Base-by-base conservation (phyloP, 2,329 filamentous ascomycete species). In the Sporothrix brunneoviolacea region DNA sequence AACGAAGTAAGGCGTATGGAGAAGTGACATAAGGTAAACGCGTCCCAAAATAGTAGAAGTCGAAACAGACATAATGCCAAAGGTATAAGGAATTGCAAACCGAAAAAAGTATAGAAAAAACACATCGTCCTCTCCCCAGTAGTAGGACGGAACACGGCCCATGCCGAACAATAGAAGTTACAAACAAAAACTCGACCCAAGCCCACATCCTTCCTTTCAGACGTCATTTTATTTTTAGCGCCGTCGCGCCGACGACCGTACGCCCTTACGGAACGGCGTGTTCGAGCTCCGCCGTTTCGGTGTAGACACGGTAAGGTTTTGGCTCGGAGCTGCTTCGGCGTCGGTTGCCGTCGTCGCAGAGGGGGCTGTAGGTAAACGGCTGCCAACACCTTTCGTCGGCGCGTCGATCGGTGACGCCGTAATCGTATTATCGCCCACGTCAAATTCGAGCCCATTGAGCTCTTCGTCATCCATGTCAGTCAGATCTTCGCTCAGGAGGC, bases 401-500 rank as follows among this genome's bases (percentile, higher is more conserved):
- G 8, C n/a, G 38, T 18, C 56, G 16, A 53, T 53, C 4, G 60
- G 60, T n/a, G 69, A 69, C 4, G 69, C 69, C 9, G 66, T 70
- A 48, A 72, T 71, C 21, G 67, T 72, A 53, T 66, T 65, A 48
- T 76, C 71, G 56, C 76, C 74, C 27, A 80, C 70, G 56, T 79
- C 76, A 43, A 73, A 71, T 30, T 70, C 75, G 30, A 89, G 70
- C 30, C 85, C 88, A 60, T 87, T 83, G 52, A 95, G 73, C 68
- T 91, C 88, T 46, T 94, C 90, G 57, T 96, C 91, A 60, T 95
- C 91, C 64, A 96, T 82, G 62, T 96, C 91, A 51, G 87, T 94
- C 19, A 96, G 75, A 59, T 91, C 88, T 66, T 95, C 91, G 60
- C 88, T 94, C 66, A 91, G 82, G 59, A 71, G 73, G 24, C 77